Evolutionary conservation across 2,329 filamentous ascomycete genomes (phyloP), one percentile per base, ranked within the genome.

Genomic region (Rachicladosporium sp.): DNA sequence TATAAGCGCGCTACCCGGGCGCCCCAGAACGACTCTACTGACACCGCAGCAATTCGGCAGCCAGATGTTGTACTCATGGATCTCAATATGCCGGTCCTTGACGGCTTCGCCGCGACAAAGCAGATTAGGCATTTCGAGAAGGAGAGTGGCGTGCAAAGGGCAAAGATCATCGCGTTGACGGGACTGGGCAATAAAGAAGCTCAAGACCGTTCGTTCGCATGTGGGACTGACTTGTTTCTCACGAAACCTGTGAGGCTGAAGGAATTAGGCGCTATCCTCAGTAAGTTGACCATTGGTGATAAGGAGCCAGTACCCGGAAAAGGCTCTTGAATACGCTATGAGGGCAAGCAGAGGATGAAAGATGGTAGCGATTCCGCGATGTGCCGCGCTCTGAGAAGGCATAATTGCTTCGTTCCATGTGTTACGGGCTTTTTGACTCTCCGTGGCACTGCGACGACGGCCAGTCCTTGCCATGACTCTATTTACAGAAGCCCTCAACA

Each of bases 51-150:
- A 4, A 13, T 11, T 30, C 9, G 9, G 21, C 33, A 38, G 10
- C 33, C 43, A 2, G 61, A 63, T 23, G 62, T 69, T 31, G 62
- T 72, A 2, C 61, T 72, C 4, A 71, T 73, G 67, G 69, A 58
- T 33, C 51, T 59, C 39, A 52, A 49, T 37, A 59, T 59, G 56
- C 55, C 56, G 3, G 35, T 51, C 2, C 40, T 58, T 7, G 48
- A 58, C 36, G 56, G 56, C n/a, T 59, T 58, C 38, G 57, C 59
- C 41, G 56, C 58, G 1, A 52, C 56, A 3, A 47, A 52, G 5
- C 40, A 48, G 10, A 61, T 60, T 3, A 46, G 56, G 5, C 46
- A 43, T 1, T 57, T 55, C 31, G 58, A 61, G 33, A 44, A 47
- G 19, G 43, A 49, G 10, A 45, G 46, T 19, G 46, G 45, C 3